These are phyloP conservation scores for Alternaria triticina DNA, from an alignment of 2,329 filamentous ascomycete genomes.

Conservation along the genomic window DNA sequence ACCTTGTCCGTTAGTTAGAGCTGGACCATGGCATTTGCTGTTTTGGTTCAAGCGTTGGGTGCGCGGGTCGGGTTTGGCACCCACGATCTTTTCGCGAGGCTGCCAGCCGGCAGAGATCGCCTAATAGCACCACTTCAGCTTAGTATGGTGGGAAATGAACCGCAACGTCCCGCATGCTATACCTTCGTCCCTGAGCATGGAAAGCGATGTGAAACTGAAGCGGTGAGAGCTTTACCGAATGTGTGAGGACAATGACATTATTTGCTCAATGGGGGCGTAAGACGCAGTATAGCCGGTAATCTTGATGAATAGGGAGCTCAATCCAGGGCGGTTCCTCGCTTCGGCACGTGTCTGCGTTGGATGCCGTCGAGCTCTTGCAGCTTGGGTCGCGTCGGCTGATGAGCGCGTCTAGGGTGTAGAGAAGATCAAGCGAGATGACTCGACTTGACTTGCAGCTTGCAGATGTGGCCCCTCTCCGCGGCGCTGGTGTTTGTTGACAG, in stretches of 20 bases:
- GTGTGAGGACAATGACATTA: constrained; percentile 10
- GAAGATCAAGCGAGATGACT: constrained; percentile 1
- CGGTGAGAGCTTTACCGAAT: constrained; percentile 32
- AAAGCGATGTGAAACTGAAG: constrained; percentile 22
- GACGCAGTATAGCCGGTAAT: constrained; percentile 25
- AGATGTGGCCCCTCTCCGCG: constrained; percentile 8
- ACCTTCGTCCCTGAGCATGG: background rate
- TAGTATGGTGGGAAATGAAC: background rate
- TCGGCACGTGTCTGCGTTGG: constrained; percentile 9
- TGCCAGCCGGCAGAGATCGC: constrained; percentile 10
- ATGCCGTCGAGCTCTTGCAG: constrained; percentile 5
- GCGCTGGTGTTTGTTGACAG: constrained; percentile 1
- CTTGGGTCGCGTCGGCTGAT: constrained; percentile 17
- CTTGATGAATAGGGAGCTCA: constrained; percentile 1
- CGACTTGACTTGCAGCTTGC: constrained; percentile 6
- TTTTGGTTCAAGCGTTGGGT: constrained; percentile 26
- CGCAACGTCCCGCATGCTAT: constrained; percentile 1
- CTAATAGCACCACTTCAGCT: constrained; percentile 4
- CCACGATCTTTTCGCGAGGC: constrained; percentile 10
- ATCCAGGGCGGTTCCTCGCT: background rate
- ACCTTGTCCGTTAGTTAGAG: constrained; percentile 1
- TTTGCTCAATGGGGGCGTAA: constrained; percentile 3
- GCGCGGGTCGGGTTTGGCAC: background rate
- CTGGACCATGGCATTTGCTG: constrained; percentile 27
- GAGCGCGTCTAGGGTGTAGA: constrained; percentile 1